Evolutionary conservation across 2,329 filamentous ascomycete genomes (phyloP).

Genomic region (Neurospora crassa): DNA sequence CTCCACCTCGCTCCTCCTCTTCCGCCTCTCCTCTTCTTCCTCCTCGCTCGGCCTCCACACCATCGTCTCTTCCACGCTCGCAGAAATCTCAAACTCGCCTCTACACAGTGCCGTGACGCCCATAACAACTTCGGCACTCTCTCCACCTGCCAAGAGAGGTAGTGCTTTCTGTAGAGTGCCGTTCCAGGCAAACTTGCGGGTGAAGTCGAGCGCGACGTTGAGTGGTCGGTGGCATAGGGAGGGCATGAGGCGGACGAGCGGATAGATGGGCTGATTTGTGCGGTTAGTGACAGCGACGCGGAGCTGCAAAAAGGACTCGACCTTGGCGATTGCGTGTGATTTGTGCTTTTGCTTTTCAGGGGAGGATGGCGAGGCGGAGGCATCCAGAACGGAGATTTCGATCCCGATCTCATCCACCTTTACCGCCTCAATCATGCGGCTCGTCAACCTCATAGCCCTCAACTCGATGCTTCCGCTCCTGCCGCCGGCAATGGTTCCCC

Average conservation of each 20-base stretch:
- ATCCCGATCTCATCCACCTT: slow-evolving; percentile 71
- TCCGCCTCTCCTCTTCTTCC: slow-evolving; percentile 16
- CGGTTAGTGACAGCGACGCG: slow-evolving; percentile 67
- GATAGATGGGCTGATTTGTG: slow-evolving; percentile 55
- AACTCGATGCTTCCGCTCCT: slow-evolving; percentile 65
- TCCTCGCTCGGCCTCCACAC: slow-evolving; percentile 31
- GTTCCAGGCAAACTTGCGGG: slow-evolving; percentile 75
- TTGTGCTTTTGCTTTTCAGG: slow-evolving; percentile 11
- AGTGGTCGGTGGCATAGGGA: slow-evolving; percentile 63
- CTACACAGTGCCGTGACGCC: slow-evolving; percentile 67
- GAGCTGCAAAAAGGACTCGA: slow-evolving; percentile 60
- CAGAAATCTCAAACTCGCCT: slow-evolving; percentile 75
- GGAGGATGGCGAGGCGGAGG: slow-evolving; percentile 7
- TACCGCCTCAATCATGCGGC: slow-evolving; percentile 74
- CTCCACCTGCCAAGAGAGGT: slow-evolving; percentile 49
- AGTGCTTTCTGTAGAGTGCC: slow-evolving; percentile 71
- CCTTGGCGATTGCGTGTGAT: slow-evolving; percentile 14
- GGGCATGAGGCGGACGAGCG: slow-evolving; percentile 68
- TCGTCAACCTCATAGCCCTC: slow-evolving; percentile 61
- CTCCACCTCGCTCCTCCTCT: slow-evolving; percentile 13
- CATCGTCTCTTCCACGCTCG: slow-evolving; percentile 70
- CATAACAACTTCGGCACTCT: slow-evolving; percentile 51
- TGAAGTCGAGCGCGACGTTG: slow-evolving; percentile 68
- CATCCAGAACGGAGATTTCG: slow-evolving; percentile 43
- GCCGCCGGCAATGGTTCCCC: slow-evolving; percentile 30